Evolutionary conservation across 75 land plant species (phyloP).

Genomic region (Cryptomeria japonica): DNA sequence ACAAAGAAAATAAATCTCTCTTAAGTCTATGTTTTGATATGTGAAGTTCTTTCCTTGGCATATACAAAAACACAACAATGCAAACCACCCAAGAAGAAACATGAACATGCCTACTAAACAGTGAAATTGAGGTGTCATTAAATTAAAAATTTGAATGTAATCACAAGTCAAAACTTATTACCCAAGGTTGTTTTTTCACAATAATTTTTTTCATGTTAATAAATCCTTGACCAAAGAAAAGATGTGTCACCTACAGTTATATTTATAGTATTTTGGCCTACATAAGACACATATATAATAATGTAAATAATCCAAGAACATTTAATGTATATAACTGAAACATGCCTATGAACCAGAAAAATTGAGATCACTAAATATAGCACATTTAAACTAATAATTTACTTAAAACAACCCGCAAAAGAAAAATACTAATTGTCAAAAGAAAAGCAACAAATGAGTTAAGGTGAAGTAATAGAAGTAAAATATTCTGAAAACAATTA

Average conservation of each 20-base stretch:
- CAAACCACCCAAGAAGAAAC: neutral
- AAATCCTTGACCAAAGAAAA: neutral
- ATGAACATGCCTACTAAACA: neutral
- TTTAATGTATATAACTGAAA: too few relatives aligned
- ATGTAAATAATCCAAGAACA: too few relatives aligned
- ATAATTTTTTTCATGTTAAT: too few relatives aligned
- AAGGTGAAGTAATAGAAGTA: neutral
- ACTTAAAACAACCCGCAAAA: neutral
- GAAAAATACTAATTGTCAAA: neutral
- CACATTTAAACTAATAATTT: neutral
- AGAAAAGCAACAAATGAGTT: neutral
- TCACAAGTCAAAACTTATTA: too few relatives aligned
- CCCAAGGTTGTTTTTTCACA: too few relatives aligned
- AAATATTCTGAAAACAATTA: neutral
- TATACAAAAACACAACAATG: neutral
- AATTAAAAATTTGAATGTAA: neutral
- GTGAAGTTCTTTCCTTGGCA: neutral
- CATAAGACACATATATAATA: too few relatives aligned
- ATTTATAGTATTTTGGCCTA: too few relatives aligned
- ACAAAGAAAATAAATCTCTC: neutral
- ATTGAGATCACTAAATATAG: too few relatives aligned
- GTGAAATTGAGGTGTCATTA: neutral
- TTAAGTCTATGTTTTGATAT: neutral
- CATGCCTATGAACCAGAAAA: too few relatives aligned
- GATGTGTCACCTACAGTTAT: neutral